A percentile compares a stretch with the other conserved stretches of the same genome.
These are phyloP conservation scores for Botrytis tulipae DNA, from an alignment of 2,329 filamentous ascomycete species.

Conservation along the genomic window DNA sequence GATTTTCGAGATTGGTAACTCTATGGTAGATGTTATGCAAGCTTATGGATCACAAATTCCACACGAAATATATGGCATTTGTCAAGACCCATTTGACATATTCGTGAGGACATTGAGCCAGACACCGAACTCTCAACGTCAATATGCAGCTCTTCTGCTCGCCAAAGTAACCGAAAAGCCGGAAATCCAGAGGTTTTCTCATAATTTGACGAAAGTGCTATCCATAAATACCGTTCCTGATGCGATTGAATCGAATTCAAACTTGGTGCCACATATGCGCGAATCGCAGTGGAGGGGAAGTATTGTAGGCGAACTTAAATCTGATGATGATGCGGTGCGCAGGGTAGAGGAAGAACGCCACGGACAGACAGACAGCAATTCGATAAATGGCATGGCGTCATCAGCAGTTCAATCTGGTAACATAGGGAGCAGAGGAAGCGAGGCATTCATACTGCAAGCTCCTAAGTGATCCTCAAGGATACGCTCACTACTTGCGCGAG, in stretches of 20 bases:
- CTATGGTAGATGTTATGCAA: constrained; percentile 47
- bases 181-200: constrained; percentile 33
- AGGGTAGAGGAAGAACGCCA: not conserved
- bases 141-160: constrained; percentile 46
- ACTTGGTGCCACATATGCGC: not conserved
- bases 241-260: not conserved
- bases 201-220: constrained; percentile 22
- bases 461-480: not conserved
- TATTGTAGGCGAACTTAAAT: constrained; percentile 31
- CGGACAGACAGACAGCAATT: not conserved
- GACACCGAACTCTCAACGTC: constrained; percentile 45
- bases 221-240: not conserved
- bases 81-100: constrained; percentile 45
- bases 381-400: not conserved
- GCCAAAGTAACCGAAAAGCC: constrained; percentile 45
- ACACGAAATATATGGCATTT: constrained; percentile 33
- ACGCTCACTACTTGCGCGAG: not conserved
- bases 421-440: not conserved
- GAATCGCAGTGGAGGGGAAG: constrained; percentile 29
- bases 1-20: constrained; percentile 48
- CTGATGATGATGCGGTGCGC: not conserved
- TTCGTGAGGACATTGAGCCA: constrained; percentile 47
- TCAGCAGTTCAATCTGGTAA: not conserved
- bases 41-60: constrained; percentile 33
- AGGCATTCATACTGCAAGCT: not conserved